These are phyloP conservation scores for Penicillium malachiteum DNA, from an alignment of 495 filamentous ascomycete species.

Conservation along the genomic window DNA sequence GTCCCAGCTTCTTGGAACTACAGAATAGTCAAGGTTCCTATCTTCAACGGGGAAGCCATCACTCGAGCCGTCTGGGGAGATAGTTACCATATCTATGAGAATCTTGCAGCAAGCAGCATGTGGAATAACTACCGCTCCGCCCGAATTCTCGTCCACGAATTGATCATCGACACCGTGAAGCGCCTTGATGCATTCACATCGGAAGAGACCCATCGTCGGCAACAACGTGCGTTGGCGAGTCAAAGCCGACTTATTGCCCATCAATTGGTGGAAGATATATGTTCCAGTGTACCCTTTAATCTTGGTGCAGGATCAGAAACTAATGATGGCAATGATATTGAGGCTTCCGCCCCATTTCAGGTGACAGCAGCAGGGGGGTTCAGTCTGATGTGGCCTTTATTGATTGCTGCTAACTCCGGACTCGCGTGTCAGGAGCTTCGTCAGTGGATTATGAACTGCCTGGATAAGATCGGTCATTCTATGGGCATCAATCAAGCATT, in stretches of 20 bases:
- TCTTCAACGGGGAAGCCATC: neutral
- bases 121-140: constrained; percentile 61
- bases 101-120: constrained; percentile 50
- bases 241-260: constrained; percentile 20
- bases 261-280: constrained; percentile 32
- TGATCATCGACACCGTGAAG: constrained; percentile 10
- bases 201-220: neutral
- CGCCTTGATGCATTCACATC: neutral
- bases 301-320: constrained; percentile 17
- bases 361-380: constrained; percentile 8
- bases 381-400: constrained; percentile 27
- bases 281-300: constrained; percentile 31
- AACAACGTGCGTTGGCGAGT: neutral
- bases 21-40: neutral
- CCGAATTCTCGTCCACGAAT: constrained; percentile 44
- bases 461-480: constrained; percentile 16
- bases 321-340: neutral
- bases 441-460: constrained; percentile 7
- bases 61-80: constrained; percentile 37
- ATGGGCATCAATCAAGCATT: constrained; percentile 19
- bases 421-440: constrained; percentile 4
- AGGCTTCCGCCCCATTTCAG: neutral
- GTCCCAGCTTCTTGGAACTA: constrained; percentile 3
- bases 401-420: constrained; percentile 13
- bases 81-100: constrained; percentile 52